Evolutionary conservation across 768 basidiomycete genomes (phyloP).

Genomic region (Rhodotorula kratochvilovae): DNA sequence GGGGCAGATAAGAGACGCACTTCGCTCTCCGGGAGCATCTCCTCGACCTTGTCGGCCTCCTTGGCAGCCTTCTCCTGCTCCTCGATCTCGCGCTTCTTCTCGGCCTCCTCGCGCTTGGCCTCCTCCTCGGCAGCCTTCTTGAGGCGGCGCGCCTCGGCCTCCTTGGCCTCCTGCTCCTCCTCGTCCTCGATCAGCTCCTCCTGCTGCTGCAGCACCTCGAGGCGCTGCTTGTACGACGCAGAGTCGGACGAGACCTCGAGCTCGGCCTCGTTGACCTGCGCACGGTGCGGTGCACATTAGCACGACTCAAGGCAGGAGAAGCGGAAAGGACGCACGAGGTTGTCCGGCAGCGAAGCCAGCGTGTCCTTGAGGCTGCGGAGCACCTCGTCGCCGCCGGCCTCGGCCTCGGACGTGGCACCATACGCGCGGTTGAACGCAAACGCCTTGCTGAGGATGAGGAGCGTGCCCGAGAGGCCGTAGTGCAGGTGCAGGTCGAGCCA

Average conservation of each 20-base stretch:
- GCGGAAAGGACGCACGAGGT: neutral
- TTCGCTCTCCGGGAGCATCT: slow-evolving; percentile 82
- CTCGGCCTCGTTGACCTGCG: slow-evolving; percentile 90
- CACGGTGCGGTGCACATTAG: slow-evolving; percentile 53
- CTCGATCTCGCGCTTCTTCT: slow-evolving; percentile 38
- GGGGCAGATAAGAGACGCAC: slow-evolving; percentile 50
- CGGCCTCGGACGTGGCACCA: slow-evolving; percentile 52
- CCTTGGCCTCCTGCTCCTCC: slow-evolving; percentile 86
- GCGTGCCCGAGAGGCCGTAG: slow-evolving; percentile 80
- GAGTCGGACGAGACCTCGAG: slow-evolving; percentile 90
- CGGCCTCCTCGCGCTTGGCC: slow-evolving; percentile 56
- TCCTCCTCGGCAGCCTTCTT: slow-evolving; percentile 70
- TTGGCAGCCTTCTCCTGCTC: slow-evolving; percentile 20
- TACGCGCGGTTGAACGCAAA: slow-evolving; percentile 79
- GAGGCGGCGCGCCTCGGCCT: slow-evolving; percentile 84
- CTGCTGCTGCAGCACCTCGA: slow-evolving; percentile 95
- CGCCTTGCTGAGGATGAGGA: slow-evolving; percentile 87
- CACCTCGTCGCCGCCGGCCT: slow-evolving; percentile 71
- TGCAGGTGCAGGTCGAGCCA: slow-evolving; percentile 92
- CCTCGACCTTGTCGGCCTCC: slow-evolving; percentile 56
- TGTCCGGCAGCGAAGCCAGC: slow-evolving; percentile 51
- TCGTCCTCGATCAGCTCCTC: slow-evolving; percentile 99
- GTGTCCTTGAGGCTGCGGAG: slow-evolving; percentile 82
- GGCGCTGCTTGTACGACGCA: slow-evolving; percentile 94
- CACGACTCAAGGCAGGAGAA: slow-evolving; percentile 68